phyloP scores from a whole-genome alignment of 768 basidiomycete genomes.

The Termitomyces titanicus region DNA sequence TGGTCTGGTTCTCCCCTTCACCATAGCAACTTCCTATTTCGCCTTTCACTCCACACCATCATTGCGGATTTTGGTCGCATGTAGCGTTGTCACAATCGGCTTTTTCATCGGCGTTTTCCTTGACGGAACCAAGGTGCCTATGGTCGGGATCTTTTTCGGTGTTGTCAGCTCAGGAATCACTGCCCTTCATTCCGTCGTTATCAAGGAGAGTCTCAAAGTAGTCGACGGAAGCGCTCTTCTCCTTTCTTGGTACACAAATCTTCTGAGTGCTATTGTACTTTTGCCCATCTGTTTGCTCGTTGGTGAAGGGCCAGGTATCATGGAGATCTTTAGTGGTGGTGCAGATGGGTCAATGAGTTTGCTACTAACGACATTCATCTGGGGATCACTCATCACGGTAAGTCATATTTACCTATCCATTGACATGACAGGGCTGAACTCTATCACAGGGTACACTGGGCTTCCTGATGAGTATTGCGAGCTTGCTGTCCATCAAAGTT shows the following conservation, averaged over 20 bases:
- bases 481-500: conserved; percentile 91
- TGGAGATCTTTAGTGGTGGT: conserved; percentile 53
- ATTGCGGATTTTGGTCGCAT: conserved; percentile 67
- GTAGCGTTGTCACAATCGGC: conserved; percentile 81
- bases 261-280: conserved; percentile 70
- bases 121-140: conserved; percentile 56
- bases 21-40: conserved; percentile 81
- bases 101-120: conserved; percentile 89
- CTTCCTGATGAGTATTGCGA: conserved; percentile 93
- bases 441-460: conserved; percentile 70
- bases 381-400: conserved; percentile 78
- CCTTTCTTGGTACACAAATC: conserved; percentile 91
- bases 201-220: conserved; percentile 78
- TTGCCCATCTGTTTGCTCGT: conserved; percentile 68
- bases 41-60: conserved; percentile 78
- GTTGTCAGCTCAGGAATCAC: conserved; percentile 84
- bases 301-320: conserved; percentile 69
- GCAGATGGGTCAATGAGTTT: conserved; percentile 41
- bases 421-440: neutral
- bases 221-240: conserved; percentile 83
- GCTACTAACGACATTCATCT: conserved; percentile 64
- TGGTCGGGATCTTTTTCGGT: conserved; percentile 75
- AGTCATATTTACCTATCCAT: conserved; percentile 20
- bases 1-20: conserved; percentile 91
- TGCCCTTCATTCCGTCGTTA: conserved; percentile 88